Evolutionary conservation across 768 basidiomycete species (phyloP).

Genomic region (Serendipita sp.): DNA sequence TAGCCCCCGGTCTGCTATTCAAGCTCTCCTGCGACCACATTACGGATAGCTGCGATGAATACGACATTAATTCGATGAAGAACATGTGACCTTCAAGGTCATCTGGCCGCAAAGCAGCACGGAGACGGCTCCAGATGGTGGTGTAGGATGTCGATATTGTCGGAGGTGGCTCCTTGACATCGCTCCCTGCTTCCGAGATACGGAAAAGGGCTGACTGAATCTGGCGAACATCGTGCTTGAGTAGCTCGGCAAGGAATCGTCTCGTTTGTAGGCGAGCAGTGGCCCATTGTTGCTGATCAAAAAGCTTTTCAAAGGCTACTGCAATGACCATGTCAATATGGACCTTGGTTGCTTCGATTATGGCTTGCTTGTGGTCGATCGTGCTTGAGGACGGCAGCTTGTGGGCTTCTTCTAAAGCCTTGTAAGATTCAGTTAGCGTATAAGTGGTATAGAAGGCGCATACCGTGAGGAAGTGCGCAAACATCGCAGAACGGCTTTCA

Average conservation of each 20-base stretch:
- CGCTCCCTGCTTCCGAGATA: neutral
- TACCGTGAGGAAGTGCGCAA: slow-evolving; percentile 48
- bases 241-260: slow-evolving; percentile 20
- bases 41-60: no score
- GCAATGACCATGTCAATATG: slow-evolving; percentile 32
- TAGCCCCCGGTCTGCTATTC: neutral
- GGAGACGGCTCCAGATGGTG: neutral
- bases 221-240: slow-evolving; percentile 17
- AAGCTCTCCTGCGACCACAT: no score
- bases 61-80: slow-evolving; percentile 34
- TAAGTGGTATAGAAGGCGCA: slow-evolving; percentile 17
- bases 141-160: neutral
- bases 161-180: no score
- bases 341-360: slow-evolving; percentile 30
- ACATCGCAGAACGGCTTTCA: slow-evolving; percentile 39
- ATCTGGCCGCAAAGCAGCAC: slow-evolving; percentile 26
- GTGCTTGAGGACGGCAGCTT: neutral
- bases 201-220: neutral
- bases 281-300: slow-evolving; percentile 27
- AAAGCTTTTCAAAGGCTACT: slow-evolving; percentile 28
- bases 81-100: slow-evolving; percentile 44
- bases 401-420: slow-evolving; percentile 6
- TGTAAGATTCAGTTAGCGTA: slow-evolving; percentile 8
- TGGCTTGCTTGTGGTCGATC: slow-evolving; percentile 20
- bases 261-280: slow-evolving; percentile 26